Conservation (phyloP, 2,329 filamentous ascomycete genomes). For the Sclerotinia sclerotiorum region DNA sequence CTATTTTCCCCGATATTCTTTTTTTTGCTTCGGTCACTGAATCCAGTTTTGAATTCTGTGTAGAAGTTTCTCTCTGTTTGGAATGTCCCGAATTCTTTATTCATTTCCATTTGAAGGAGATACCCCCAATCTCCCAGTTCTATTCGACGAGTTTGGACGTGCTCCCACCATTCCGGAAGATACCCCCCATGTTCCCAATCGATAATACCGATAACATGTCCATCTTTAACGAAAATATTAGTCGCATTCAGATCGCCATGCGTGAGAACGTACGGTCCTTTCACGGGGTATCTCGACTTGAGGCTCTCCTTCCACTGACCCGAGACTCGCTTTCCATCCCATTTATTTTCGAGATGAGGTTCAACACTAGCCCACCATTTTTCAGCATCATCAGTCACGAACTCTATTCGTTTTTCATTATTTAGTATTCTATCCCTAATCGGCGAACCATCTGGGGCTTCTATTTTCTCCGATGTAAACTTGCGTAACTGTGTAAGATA, state of each 20-base stretch:
- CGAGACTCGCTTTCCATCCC: not conserved
- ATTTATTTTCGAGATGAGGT: not conserved
- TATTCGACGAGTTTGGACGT: rapidly evolving
- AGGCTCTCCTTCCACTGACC: not conserved
- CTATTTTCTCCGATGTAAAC: not conserved
- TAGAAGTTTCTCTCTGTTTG: not conserved
- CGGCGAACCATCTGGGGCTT: not conserved
- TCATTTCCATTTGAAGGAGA: not conserved
- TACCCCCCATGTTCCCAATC: not conserved
- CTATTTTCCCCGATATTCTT: rapidly evolving
- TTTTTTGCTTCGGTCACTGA: rapidly evolving
- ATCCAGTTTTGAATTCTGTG: not conserved
- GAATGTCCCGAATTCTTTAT: not conserved
- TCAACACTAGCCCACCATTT: not conserved
- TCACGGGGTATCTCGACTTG: not conserved
- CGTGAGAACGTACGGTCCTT: conserved; percentile 3
- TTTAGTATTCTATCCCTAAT: not conserved
- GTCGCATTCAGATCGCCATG: not conserved
- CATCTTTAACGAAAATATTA: not conserved
- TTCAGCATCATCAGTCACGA: not conserved
- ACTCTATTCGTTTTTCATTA: too few species aligned
- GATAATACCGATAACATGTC: not conserved
- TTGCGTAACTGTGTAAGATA: conserved; percentile 8
- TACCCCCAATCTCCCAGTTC: not conserved
- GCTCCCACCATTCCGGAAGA: not conserved